Evolutionary conservation across 805 yeast genomes (phyloP).

Genomic region (Teunomyces gatunensis): DNA sequence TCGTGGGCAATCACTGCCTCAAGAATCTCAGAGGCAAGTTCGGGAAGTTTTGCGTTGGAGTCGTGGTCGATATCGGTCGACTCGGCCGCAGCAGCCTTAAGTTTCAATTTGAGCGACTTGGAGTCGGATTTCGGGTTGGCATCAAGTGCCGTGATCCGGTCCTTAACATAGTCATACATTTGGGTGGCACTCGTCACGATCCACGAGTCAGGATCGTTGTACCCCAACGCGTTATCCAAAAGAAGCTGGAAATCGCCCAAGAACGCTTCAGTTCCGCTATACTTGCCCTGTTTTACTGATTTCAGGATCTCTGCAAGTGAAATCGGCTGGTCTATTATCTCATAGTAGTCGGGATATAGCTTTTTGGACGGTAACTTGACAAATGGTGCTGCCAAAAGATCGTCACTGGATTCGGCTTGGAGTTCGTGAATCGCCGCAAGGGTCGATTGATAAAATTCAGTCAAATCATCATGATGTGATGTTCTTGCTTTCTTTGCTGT

Average conservation of each 20-base stretch:
- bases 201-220: conserved; percentile 44
- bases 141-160: conserved; percentile 42
- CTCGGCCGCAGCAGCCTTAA: conserved; percentile 3
- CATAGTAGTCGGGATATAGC: conserved; percentile 40
- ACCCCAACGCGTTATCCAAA: conserved; percentile 37
- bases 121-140: conserved; percentile 6
- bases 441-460: conserved; percentile 29
- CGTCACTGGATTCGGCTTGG: conserved; percentile 27
- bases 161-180: conserved; percentile 55
- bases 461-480: conserved; percentile 19
- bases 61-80: not conserved
- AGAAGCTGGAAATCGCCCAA: conserved; percentile 34
- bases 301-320: conserved; percentile 32
- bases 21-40: conserved; percentile 23
- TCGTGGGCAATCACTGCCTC: conserved; percentile 44
- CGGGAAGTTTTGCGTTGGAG: conserved; percentile 19
- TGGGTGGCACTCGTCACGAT: conserved; percentile 65
- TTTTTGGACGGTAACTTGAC: conserved; percentile 35
- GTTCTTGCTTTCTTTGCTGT: conserved; percentile 2
- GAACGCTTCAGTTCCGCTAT: conserved; percentile 40
- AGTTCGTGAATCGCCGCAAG: conserved; percentile 30
- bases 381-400: conserved; percentile 27
- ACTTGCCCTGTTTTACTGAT: conserved; percentile 41
- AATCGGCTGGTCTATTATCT: conserved; percentile 33
- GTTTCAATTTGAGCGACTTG: conserved; percentile 11